Base-by-base conservation (phyloP, 2,329 filamentous ascomycete species). In the Arthrobotrys sphaeroides region DNA sequence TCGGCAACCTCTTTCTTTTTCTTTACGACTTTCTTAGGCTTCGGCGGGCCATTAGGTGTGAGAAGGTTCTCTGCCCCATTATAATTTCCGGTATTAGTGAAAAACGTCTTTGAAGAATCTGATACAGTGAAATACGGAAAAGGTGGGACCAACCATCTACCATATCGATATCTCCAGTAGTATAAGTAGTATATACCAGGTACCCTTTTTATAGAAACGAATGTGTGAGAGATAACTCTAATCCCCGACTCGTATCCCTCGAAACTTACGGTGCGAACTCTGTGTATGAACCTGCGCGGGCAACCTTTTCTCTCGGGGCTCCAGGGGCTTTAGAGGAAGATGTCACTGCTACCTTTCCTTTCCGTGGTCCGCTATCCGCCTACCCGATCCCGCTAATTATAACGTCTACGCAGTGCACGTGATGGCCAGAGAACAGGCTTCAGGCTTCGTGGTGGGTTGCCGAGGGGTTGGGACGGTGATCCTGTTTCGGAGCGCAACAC, bases 1-100 rank as follows among this genome's bases (percentile, higher is more conserved):
- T 93, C 91, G 62, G 86, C 87, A 18, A 90, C 84, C 42, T 80
- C 70, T 64, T 82, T 79, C 77, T 84, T 84, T 60, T 79, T 80
- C 42, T 78, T 78, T 18, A 36, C 47, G 31, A 40, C 47, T 13
- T 49, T 66, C 40, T 79, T 59, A 16, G 69, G 36, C 28, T 76
- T 73, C 10, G 40, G 16, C 9, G 47, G 45, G 55, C 69, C 26
- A 10, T 69, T 51, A 20, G 47, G 22, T 18, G 57, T 22, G 38
- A 73, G 64, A 6, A 73, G 65, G 42, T 36, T 43, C 28, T 73
- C 68, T 57, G 62, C 9, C 51, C 61, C 64, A 31, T 57, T 49
- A 38, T 28, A 5, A 22, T 70, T 20, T 45, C n/a, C n/a, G n/a
- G n/a, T n/a, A n/a, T n/a, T 38, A 33, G 18, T 45, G 20, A 45